These are phyloP conservation scores for Corymbia citriodora DNA, from an alignment of 441 rosid species.

Conservation along the genomic window DNA sequence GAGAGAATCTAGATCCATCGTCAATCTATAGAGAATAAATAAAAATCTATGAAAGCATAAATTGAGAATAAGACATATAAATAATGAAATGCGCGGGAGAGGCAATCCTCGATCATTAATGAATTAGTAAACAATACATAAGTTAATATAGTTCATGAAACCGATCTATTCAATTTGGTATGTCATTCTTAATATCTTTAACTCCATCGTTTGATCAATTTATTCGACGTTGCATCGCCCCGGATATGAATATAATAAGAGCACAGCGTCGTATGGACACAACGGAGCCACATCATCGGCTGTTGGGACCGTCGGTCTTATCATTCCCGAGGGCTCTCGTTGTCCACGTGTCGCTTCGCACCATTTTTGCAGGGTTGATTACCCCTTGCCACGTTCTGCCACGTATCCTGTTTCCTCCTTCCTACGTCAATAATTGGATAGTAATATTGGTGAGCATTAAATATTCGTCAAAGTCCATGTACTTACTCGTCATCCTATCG, in stretches of 20 bases:
- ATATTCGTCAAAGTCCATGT: neutral
- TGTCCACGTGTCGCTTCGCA: neutral
- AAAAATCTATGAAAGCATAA: fast-evolving
- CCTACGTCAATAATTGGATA: neutral
- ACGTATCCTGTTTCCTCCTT: neutral
- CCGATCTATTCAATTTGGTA: neutral
- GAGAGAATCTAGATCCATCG: neutral
- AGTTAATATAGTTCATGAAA: neutral
- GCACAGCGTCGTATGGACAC: neutral
- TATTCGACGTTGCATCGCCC: neutral
- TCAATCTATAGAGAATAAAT: neutral
- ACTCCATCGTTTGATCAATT: neutral
- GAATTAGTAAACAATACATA: neutral
- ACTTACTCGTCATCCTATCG: neutral
- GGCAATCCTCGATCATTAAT: neutral
- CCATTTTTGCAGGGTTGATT: neutral
- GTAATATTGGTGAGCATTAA: neutral
- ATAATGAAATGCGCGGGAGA: neutral
- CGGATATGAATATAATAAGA: neutral
- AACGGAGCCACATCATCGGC: neutral
- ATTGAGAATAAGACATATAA: neutral
- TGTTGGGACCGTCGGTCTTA: neutral
- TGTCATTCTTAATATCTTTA: neutral
- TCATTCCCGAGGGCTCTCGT: neutral
- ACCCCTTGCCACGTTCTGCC: neutral